phyloP scores from a whole-genome alignment of 2,329 filamentous ascomycete species.

The Diaporthe sp. region DNA sequence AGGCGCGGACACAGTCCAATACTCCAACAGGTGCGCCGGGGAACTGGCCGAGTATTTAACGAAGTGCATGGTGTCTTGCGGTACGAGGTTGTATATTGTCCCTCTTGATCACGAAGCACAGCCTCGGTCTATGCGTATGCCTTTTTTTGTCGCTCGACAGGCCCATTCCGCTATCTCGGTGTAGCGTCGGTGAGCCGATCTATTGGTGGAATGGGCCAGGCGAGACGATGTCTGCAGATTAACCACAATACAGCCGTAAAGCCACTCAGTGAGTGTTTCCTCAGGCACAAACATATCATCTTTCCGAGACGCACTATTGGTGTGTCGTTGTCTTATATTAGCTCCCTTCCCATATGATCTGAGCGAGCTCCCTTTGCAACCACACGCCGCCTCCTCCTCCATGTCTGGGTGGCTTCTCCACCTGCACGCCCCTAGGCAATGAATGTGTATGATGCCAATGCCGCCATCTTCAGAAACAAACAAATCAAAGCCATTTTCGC shows the following conservation, averaged over 20 bases:
- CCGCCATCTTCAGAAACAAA: background rate
- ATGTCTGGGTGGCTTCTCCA: too few relatives aligned
- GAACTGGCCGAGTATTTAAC: too few relatives aligned
- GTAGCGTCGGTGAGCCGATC: slow-evolving; percentile 1
- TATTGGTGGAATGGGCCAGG: background rate
- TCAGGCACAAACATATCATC: background rate
- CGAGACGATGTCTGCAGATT: background rate
- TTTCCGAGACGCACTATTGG: background rate
- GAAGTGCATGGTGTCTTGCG: background rate
- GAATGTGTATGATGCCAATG: slow-evolving; percentile 12
- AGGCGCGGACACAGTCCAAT: background rate
- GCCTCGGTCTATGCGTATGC: too few relatives aligned
- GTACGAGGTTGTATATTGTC: background rate
- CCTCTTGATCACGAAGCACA: too few relatives aligned
- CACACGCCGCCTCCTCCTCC: background rate
- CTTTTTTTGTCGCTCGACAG: too few relatives aligned
- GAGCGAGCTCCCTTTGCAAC: background rate
- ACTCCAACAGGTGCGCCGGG: background rate
- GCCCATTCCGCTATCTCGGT: background rate
- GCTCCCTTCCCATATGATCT: slow-evolving; percentile 3
- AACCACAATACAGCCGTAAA: background rate
- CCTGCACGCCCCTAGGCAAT: background rate
- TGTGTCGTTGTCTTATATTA: slow-evolving; percentile 27
- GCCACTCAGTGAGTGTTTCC: background rate
- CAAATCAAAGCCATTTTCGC: background rate